phyloP scores from a whole-genome alignment of 106 monocot species.

The Posidonia australis region DNA sequence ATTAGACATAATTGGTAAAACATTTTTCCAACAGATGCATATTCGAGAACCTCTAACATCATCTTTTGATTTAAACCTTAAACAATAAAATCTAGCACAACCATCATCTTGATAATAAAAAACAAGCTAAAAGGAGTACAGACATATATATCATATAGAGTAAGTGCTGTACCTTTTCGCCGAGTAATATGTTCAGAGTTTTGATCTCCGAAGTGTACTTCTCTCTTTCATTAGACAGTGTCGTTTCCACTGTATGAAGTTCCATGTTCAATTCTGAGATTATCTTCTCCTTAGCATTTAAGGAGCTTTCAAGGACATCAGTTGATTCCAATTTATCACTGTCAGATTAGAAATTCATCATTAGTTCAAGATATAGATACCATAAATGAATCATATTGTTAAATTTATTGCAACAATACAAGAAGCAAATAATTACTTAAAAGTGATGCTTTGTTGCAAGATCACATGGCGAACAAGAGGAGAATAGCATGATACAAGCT shows the following conservation, averaged over 20 bases:
- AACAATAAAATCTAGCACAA: too few species aligned
- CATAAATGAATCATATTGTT: not conserved
- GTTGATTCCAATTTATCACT: slow-evolving; percentile 71
- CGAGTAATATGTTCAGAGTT: slow-evolving; percentile 61
- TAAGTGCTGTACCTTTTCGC: slow-evolving; percentile 55
- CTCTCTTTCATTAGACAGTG: slow-evolving; percentile 69
- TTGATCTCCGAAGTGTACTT: slow-evolving; percentile 76
- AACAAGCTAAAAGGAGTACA: not conserved
- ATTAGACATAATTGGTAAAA: too few species aligned
- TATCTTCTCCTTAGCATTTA: slow-evolving; percentile 92
- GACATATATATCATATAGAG: not conserved
- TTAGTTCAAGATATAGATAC: too few species aligned
- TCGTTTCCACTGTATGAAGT: slow-evolving; percentile 72
- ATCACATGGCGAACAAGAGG: too few species aligned
- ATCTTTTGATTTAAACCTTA: too few species aligned
- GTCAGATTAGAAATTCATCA: not conserved
- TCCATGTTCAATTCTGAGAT: slow-evolving; percentile 90
- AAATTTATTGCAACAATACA: not conserved
- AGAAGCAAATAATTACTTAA: not conserved
- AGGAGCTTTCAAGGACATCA: slow-evolving; percentile 68
- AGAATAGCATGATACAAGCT: too few species aligned
- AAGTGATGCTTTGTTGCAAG: not conserved
- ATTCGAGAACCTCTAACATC: not conserved
- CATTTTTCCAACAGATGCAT: too few species aligned
- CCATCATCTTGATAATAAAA: too few species aligned